phyloP scores from a whole-genome alignment of 805 yeast genomes.

The Saccharomyces kudriavzevii region DNA sequence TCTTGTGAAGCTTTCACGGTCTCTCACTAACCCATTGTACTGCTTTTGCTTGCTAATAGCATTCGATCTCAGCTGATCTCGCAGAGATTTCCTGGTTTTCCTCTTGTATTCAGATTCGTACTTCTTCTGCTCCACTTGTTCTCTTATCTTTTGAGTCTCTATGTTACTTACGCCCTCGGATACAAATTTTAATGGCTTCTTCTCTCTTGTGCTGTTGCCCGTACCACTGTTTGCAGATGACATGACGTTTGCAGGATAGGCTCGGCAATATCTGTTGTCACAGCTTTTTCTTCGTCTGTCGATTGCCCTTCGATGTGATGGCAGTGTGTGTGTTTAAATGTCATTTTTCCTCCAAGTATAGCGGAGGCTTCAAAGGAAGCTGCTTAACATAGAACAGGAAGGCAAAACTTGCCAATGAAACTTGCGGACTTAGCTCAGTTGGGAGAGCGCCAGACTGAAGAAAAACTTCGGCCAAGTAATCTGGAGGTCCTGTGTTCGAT shows the following conservation, averaged over 20 bases:
- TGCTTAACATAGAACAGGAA: background rate
- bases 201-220: background rate
- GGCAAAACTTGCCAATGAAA: background rate
- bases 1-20: slow-evolving; percentile 25
- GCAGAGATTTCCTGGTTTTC: slow-evolving; percentile 22
- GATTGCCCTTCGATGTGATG: background rate
- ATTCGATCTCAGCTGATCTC: slow-evolving; percentile 24
- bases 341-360: background rate
- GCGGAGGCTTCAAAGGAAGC: background rate
- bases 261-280: background rate
- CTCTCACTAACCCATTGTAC: slow-evolving; percentile 16
- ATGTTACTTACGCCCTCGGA: slow-evolving; percentile 26
- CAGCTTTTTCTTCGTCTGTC: background rate
- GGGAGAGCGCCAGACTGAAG: slow-evolving; percentile 41
- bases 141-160: slow-evolving; percentile 16
- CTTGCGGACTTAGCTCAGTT: slow-evolving; percentile 38
- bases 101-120: slow-evolving; percentile 18
- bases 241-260: background rate
- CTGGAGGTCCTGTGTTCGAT: slow-evolving; percentile 86
- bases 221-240: background rate
- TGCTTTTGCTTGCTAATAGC: slow-evolving; percentile 24
- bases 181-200: slow-evolving; percentile 17
- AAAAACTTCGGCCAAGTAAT: slow-evolving; percentile 24
- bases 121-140: slow-evolving; percentile 14
- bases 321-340: background rate